These are phyloP conservation scores for Conticribra weissflogii DNA, from an alignment of 108 stramenopile genomes.

Conservation along the genomic window DNA sequence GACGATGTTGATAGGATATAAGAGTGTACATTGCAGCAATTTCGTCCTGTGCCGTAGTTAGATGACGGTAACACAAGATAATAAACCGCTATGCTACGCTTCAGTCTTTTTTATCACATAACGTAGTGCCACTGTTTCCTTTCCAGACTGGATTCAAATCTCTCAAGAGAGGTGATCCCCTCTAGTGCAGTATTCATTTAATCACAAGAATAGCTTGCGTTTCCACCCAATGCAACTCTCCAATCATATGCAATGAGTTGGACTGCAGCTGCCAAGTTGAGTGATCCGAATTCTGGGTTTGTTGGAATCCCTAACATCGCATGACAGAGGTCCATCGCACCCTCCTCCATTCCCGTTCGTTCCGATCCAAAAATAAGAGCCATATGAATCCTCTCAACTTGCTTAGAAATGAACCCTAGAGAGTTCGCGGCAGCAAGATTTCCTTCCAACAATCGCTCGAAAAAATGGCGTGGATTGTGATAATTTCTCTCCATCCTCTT, in stretches of 20 bases:
- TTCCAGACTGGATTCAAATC: no score
- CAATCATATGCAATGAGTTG: conserved; percentile 77
- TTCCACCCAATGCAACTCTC: conserved; percentile 49
- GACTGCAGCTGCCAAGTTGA: conserved; percentile 73
- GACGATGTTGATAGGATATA: conserved; percentile 44
- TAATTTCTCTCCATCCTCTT: conserved; percentile 32
- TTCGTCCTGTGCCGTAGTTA: conserved; percentile 11
- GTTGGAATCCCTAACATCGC: conserved; percentile 72
- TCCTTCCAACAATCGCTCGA: conserved; percentile 31
- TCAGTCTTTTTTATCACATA: conserved; percentile 8
- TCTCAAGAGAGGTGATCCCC: no score
- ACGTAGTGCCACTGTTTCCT: no score
- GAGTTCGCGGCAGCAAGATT: neutral
- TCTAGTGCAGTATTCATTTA: no score
- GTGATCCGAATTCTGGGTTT: conserved; percentile 63
- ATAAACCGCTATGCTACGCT: conserved; percentile 12
- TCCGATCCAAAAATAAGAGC: conserved; percentile 73
- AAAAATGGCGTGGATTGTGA: conserved; percentile 51
- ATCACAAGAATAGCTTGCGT: neutral
- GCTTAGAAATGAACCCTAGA: neutral
- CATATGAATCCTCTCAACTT: conserved; percentile 19
- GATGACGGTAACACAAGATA: conserved; percentile 26
- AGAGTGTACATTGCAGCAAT: neutral
- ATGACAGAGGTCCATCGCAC: conserved; percentile 56
- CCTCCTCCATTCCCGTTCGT: conserved; percentile 54